Evolutionary conservation across 768 basidiomycete species (phyloP), one percentile per base, ranked within the genome.

Genomic region (Panus rudis): DNA sequence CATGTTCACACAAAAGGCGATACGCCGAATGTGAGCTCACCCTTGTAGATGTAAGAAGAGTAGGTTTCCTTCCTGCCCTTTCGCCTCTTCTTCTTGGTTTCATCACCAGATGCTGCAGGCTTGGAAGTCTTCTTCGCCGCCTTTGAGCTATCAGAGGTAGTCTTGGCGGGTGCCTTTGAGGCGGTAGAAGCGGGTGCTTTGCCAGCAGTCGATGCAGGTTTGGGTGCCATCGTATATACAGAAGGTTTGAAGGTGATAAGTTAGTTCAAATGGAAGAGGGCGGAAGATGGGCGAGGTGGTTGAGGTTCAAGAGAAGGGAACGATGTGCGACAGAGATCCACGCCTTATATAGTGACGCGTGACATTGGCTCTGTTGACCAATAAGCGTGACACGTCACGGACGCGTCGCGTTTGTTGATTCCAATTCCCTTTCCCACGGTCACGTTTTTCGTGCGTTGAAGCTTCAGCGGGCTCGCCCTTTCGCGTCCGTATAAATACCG

Each of bases 1-100:
- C 28, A 24, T 23, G 30, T 59, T 13, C 49, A 47, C 17, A 34
- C 30, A 49, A 24, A 34, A 21, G 19, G 30, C 13, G 25, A 32
- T 37, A 20, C 13, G 38, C 7, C 13, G 39, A 35, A 17, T 4
- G 19, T 28, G 34, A 2, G 64, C 70, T 41, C 49, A 86, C 87
- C 86, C 68, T 91, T 92, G 76, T 90, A 92, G 64, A 96, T 92
- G 74, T 94, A 94, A 25, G 89, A 88, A 17, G 89, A 84, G 72
- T 91, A 92, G 2, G 89, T 91, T 73, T 92, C 89, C 73, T 90
- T 90, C 67, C 90, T 75, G 42, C 75, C 63, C 76, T 92, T 93
- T 68, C 81, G 83, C 55, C 84, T 72, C 77, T 92, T 92, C 78
- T 90, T 70, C n/a, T 60, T 64, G 38, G 61, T 69, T 30, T 62